These are phyloP conservation scores for Teunomyces tritomae DNA, from an alignment of 805 yeast genomes.

Conservation along the genomic window DNA sequence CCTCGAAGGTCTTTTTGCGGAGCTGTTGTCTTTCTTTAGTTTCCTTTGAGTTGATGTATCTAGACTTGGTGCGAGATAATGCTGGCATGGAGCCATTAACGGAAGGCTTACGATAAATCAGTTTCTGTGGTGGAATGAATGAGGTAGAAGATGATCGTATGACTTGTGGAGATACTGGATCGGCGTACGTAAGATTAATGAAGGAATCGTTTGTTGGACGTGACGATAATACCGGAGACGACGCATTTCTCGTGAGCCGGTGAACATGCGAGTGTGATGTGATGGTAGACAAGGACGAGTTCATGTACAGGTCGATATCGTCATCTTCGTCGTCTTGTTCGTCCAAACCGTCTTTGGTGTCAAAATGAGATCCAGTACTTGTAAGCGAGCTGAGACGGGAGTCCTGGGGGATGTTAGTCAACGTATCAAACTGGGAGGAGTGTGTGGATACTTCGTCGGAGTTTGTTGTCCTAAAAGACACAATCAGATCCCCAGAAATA, in stretches of 20 bases:
- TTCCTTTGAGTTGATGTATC: conserved; percentile 32
- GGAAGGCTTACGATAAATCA: background rate
- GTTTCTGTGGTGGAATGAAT: background rate
- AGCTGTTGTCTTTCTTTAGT: conserved; percentile 36
- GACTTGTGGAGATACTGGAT: background rate
- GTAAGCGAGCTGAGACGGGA: conserved; percentile 40
- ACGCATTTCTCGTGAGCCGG: background rate
- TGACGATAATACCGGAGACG: conserved; percentile 4
- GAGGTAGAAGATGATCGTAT: conserved; percentile 1
- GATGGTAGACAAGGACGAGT: conserved; percentile 10
- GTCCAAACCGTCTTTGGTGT: conserved; percentile 8
- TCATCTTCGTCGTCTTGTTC: conserved; percentile 7
- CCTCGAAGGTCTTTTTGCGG: conserved; percentile 41
- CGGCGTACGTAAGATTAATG: background rate
- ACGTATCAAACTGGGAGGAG: conserved; percentile 31
- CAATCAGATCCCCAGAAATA: conserved; percentile 30
- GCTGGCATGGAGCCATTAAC: conserved; percentile 1
- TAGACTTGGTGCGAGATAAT: conserved; percentile 33
- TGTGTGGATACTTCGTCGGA: conserved; percentile 34
- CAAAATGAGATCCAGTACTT: conserved; percentile 17
- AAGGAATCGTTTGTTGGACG: background rate
- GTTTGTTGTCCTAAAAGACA: conserved; percentile 28
- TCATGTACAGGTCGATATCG: conserved; percentile 1
- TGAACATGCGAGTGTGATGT: conserved; percentile 7
- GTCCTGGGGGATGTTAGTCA: conserved; percentile 15